phyloP scores from a whole-genome alignment of 495 filamentous ascomycete genomes.

The Penicillium steckii region DNA sequence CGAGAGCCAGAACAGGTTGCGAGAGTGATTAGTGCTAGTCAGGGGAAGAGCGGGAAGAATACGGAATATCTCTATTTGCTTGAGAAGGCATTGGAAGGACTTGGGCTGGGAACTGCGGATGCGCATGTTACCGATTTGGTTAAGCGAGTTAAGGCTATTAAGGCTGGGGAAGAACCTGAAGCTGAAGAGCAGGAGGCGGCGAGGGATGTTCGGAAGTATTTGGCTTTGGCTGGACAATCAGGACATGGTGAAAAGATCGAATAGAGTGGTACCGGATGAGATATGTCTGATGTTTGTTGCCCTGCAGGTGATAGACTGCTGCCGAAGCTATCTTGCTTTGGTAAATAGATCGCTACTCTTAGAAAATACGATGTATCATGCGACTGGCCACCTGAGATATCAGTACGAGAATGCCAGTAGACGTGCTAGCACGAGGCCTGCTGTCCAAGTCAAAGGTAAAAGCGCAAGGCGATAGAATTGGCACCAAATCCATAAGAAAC shows the following conservation, averaged over 20 bases:
- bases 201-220: constrained; percentile 32
- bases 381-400: too few relatives aligned
- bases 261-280: too few relatives aligned
- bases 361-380: too few relatives aligned
- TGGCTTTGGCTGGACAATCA: constrained; percentile 25
- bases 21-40: constrained; percentile 72
- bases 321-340: too few relatives aligned
- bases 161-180: constrained; percentile 27
- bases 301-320: too few relatives aligned
- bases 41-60: constrained; percentile 87
- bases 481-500: too few relatives aligned
- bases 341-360: too few relatives aligned
- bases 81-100: constrained; percentile 69
- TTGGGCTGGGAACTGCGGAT: constrained; percentile 80
- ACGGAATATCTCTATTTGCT: constrained; percentile 85
- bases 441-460: too few relatives aligned
- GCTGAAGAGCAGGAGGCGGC: constrained; percentile 38
- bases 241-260: constrained; percentile 26
- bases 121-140: constrained; percentile 68
- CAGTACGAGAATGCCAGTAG: too few relatives aligned
- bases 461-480: too few relatives aligned
- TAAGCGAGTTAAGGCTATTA: constrained; percentile 41
- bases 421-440: too few relatives aligned
- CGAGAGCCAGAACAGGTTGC: constrained; percentile 82
- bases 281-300: too few relatives aligned